phyloP scores from a whole-genome alignment of 2,329 filamentous ascomycete species.

The Penicillium rolfsii region DNA sequence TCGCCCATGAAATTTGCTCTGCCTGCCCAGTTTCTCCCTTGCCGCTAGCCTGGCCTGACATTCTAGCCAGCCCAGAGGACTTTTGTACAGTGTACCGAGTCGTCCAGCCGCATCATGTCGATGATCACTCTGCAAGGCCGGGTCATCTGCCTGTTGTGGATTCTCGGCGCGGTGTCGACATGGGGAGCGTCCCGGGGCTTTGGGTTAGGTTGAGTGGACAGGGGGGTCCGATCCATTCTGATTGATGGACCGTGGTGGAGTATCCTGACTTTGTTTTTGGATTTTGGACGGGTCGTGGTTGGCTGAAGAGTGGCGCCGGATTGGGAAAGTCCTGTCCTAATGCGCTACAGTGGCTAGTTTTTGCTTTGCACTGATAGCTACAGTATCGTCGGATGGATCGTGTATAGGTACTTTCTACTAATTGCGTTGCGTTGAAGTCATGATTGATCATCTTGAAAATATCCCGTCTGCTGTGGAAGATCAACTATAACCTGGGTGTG shows the following conservation, averaged over 20 bases:
- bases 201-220: not conserved
- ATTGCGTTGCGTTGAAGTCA: not conserved
- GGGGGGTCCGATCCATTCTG: not conserved
- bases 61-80: not conserved
- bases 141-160: not conserved
- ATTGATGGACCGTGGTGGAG: not conserved
- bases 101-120: not conserved
- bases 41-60: not conserved
- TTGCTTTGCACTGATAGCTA: not conserved
- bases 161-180: not conserved
- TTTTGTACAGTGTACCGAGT: not conserved
- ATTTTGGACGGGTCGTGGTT: not conserved
- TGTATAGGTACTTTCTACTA: not conserved
- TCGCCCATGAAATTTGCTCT: not conserved
- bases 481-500: not conserved
- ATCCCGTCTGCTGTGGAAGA: no score
- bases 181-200: not conserved
- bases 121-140: not conserved
- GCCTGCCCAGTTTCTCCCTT: not conserved
- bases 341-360: not conserved
- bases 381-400: not conserved
- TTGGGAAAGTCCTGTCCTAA: not conserved
- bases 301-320: slow-evolving; percentile 10
- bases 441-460: not conserved
- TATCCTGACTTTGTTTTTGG: not conserved